Percentiles rank a stretch among this genome's conserved stretches.
These are phyloP conservation scores for Obba rivulosa DNA, from an alignment of 768 basidiomycete genomes.

Conservation along the genomic window DNA sequence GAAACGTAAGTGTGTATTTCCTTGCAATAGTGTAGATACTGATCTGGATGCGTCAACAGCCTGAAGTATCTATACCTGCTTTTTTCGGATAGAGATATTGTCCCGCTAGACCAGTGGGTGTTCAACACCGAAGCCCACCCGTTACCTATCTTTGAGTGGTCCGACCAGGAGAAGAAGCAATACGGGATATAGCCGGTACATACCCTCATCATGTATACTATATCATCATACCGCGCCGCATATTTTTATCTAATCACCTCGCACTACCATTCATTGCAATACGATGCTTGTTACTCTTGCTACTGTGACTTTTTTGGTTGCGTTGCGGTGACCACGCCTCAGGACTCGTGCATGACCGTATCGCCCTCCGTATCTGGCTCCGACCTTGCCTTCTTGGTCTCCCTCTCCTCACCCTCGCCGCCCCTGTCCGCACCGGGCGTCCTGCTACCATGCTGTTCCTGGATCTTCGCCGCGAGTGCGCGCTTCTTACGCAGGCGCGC, in stretches of 20 bases:
- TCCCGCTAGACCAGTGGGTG: conserved; percentile 40
- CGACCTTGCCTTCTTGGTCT: conserved; percentile 32
- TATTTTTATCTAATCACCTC: not conserved
- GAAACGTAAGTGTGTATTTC: conserved; percentile 34
- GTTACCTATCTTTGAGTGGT: conserved; percentile 64
- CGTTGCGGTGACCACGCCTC: not conserved
- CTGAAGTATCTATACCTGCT: conserved; percentile 69
- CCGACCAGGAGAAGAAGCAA: conserved; percentile 35
- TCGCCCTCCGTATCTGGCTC: conserved; percentile 15
- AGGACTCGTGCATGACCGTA: not conserved
- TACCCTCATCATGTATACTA: not conserved
- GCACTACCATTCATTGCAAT: not conserved
- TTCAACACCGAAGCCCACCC: conserved; percentile 65
- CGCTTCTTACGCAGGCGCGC: conserved; percentile 49
- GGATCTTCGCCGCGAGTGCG: conserved; percentile 33
- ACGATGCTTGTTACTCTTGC: not conserved
- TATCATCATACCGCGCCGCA: not conserved
- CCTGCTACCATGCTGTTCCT: conserved; percentile 6
- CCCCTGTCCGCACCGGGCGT: conserved; percentile 3
- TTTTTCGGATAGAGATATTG: conserved; percentile 56
- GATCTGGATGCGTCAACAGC: conserved; percentile 25
- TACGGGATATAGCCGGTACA: conserved; percentile 4
- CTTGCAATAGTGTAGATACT: not conserved
- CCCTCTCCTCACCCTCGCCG: conserved; percentile 25
- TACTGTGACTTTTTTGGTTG: not conserved